phyloP scores from a whole-genome alignment of 2,329 filamentous ascomycete species.

The Lasiodiplodia citricola region DNA sequence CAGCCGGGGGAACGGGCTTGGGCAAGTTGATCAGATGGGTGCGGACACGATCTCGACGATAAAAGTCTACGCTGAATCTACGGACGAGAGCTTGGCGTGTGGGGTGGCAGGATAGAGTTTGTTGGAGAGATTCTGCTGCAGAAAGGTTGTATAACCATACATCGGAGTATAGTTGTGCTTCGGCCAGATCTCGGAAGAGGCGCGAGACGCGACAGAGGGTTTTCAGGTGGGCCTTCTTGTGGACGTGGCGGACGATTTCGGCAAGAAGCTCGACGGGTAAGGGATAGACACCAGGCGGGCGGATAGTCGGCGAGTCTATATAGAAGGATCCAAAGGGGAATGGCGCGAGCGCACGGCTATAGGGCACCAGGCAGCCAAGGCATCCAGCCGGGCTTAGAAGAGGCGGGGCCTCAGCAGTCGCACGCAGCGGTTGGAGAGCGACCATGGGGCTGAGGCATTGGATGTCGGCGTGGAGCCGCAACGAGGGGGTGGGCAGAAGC shows the following conservation, averaged over 20 bases:
- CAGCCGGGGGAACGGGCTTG: background rate
- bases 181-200: background rate
- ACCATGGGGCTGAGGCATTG: background rate
- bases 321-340: background rate
- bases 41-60: too few species aligned
- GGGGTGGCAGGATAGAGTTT: background rate
- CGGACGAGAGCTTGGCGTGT: background rate
- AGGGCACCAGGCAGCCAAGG: slow-evolving; percentile 1
- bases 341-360: background rate
- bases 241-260: background rate
- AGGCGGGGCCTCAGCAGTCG: background rate
- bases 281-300: background rate
- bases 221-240: background rate
- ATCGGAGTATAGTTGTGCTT: background rate
- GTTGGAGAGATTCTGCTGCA: background rate
- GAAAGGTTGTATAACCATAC: background rate
- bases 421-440: background rate
- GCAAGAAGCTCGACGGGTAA: slow-evolving; percentile 1
- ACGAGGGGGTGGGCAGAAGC: too few species aligned
- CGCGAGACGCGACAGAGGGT: background rate
- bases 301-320: background rate
- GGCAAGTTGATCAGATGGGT: too few species aligned
- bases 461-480: too few species aligned
- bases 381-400: background rate
- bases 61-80: background rate